Percentiles rank a stretch among this genome's conserved stretches.
phyloP scores from a whole-genome alignment of 1,284 basidiomycete species.

The Hypsizygus ulmarius region DNA sequence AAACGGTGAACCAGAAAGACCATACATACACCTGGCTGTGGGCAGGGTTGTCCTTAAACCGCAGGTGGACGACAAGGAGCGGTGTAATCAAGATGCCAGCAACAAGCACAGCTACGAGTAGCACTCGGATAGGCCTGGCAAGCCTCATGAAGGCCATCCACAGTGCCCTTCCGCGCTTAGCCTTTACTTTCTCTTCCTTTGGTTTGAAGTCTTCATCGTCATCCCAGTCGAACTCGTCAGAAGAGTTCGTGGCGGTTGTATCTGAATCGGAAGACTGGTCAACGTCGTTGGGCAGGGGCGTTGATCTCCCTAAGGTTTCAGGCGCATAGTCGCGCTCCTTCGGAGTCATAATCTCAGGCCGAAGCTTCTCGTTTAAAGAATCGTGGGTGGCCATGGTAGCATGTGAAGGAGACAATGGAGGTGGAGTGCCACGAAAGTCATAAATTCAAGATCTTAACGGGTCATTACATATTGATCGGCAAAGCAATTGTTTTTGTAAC shows the following conservation, averaged over 20 bases:
- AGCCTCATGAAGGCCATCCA: slow-evolving; percentile 69
- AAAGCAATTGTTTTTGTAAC: too few relatives aligned
- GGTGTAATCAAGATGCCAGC: slow-evolving; percentile 65
- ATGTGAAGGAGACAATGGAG: too few relatives aligned
- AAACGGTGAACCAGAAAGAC: slow-evolving; percentile 71
- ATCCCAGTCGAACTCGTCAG: slow-evolving; percentile 76
- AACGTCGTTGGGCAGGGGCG: slow-evolving; percentile 15
- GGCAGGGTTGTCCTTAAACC: slow-evolving; percentile 49
- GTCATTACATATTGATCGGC: too few relatives aligned
- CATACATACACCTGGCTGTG: slow-evolving; percentile 60
- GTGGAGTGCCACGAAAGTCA: too few relatives aligned
- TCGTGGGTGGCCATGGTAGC: neutral
- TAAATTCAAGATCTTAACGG: too few relatives aligned
- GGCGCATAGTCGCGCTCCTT: slow-evolving; percentile 26
- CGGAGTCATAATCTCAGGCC: neutral
- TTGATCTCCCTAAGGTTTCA: slow-evolving; percentile 5
- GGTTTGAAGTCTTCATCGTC: slow-evolving; percentile 43
- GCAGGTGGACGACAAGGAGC: slow-evolving; percentile 62
- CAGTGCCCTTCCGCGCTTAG: slow-evolving; percentile 50
- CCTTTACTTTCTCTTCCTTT: slow-evolving; percentile 33
- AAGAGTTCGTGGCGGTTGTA: slow-evolving; percentile 57
- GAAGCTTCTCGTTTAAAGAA: neutral
- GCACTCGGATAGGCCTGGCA: slow-evolving; percentile 54
- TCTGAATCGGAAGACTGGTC: slow-evolving; percentile 44
- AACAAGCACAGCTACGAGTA: slow-evolving; percentile 57